A percentile compares a stretch with the other conserved stretches of the same genome.
Conservation (phyloP, 768 basidiomycete species). For the Leccinellum rugosiceps region DNA sequence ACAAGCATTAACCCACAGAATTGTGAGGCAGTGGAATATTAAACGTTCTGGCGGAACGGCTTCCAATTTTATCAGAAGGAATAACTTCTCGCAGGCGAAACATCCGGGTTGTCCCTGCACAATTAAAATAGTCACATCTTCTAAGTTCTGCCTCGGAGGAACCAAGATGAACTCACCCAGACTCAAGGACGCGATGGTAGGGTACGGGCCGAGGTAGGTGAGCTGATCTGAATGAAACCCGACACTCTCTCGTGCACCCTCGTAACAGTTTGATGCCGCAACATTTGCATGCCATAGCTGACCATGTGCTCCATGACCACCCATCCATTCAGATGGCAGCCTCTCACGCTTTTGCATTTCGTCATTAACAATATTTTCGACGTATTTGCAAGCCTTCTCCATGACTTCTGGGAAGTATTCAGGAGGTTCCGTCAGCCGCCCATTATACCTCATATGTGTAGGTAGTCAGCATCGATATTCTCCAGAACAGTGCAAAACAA, state of each 20-base stretch:
- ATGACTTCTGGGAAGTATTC: constrained; percentile 58
- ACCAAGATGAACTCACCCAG: constrained; percentile 46
- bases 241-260: constrained; percentile 77
- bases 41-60: constrained; percentile 65
- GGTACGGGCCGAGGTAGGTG: constrained; percentile 79
- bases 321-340: constrained; percentile 67
- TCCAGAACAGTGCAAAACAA: background rate
- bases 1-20: constrained; percentile 50
- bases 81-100: constrained; percentile 80
- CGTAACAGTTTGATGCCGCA: constrained; percentile 82
- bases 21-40: constrained; percentile 78
- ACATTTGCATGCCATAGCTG: constrained; percentile 75
- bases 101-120: constrained; percentile 57
- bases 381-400: constrained; percentile 74
- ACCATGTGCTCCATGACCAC: constrained; percentile 20
- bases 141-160: background rate
- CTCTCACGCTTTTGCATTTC: constrained; percentile 62
- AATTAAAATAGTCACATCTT: background rate
- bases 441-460: constrained; percentile 65
- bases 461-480: constrained; percentile 6
- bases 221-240: constrained; percentile 81
- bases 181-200: constrained; percentile 82
- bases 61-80: constrained; percentile 53
- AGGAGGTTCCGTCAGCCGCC: constrained; percentile 56
- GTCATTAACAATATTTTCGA: constrained; percentile 68